Evolutionary conservation across 441 rosid species (phyloP).

Genomic region (Erodium texanum): DNA sequence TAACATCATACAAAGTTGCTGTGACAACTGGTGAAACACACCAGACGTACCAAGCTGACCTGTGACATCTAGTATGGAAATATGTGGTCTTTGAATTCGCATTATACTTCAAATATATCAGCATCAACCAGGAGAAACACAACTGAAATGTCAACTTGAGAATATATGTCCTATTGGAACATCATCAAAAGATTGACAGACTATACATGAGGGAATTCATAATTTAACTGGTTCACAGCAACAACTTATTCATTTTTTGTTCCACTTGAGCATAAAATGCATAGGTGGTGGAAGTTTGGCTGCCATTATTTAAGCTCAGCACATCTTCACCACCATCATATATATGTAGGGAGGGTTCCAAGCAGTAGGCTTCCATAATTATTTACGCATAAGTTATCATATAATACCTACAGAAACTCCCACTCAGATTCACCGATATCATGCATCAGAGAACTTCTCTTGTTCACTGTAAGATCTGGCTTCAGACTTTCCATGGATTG

Average conservation of each 20-base stretch:
- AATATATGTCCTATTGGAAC: too few species aligned
- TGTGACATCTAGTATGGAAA: too few species aligned
- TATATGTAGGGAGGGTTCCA: conserved; percentile 14
- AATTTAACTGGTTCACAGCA: too few species aligned
- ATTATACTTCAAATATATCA: too few species aligned
- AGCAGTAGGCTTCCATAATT: conserved; percentile 8
- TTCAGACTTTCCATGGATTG: conserved; percentile 16
- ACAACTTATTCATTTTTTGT: background rate
- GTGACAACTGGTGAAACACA: too few species aligned
- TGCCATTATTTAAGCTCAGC: conserved; percentile 18
- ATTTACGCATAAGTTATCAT: conserved; percentile 21
- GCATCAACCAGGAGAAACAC: too few species aligned
- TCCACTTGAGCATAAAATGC: conserved; percentile 9
- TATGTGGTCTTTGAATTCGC: too few species aligned
- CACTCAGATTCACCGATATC: conserved; percentile 42
- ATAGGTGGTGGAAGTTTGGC: background rate
- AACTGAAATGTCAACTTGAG: too few species aligned
- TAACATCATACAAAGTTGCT: too few species aligned
- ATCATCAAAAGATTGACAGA: too few species aligned
- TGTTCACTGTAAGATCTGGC: conserved; percentile 11
- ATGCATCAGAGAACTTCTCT: conserved; percentile 15
- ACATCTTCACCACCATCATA: conserved; percentile 14
- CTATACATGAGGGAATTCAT: too few species aligned
- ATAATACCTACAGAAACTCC: conserved; percentile 44
- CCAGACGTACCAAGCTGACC: too few species aligned